These are phyloP conservation scores for Leccinum obscurum DNA, from an alignment of 768 basidiomycete species.

Conservation along the genomic window DNA sequence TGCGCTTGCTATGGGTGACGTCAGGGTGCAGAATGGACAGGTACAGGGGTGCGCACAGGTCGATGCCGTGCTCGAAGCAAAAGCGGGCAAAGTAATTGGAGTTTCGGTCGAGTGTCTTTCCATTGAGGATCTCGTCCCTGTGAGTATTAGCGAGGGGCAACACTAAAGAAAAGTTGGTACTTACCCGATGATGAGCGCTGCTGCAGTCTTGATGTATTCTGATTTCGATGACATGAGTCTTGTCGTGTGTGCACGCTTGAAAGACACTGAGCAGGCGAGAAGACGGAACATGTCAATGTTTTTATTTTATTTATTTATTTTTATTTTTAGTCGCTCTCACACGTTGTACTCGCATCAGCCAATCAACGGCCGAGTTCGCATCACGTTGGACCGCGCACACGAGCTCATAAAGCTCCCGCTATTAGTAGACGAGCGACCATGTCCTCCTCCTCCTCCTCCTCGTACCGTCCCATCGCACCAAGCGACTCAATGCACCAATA, in stretches of 20 bases:
- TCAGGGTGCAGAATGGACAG: not conserved
- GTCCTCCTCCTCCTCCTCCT: slow-evolving; percentile 8
- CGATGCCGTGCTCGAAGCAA: slow-evolving; percentile 85
- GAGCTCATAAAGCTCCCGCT: slow-evolving; percentile 12
- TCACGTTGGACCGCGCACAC: slow-evolving; percentile 25
- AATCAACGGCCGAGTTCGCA: slow-evolving; percentile 11
- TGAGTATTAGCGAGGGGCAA: not conserved
- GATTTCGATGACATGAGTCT: not conserved
- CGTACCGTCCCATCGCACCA: slow-evolving; percentile 29
- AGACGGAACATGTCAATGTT: slow-evolving; percentile 13
- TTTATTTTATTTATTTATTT: not conserved
- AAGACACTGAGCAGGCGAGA: not conserved
- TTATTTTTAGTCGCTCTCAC: slow-evolving; percentile 4
- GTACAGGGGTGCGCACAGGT: slow-evolving; percentile 49
- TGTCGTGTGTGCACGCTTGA: not conserved
- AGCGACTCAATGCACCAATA: slow-evolving; percentile 31
- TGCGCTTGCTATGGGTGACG: slow-evolving; percentile 58
- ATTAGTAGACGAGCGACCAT: too few species aligned
- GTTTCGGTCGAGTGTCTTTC: slow-evolving; percentile 84
- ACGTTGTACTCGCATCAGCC: slow-evolving; percentile 21
- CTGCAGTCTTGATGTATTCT: slow-evolving; percentile 64
- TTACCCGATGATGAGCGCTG: slow-evolving; percentile 75
- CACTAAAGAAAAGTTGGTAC: slow-evolving; percentile 6
- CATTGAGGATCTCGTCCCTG: slow-evolving; percentile 91
- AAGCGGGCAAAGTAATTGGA: slow-evolving; percentile 86